A percentile compares a stretch with the other conserved stretches of the same genome.
These are phyloP conservation scores for Wickerhamiella slavikovae DNA, from an alignment of 805 yeast species.

Conservation along the genomic window DNA sequence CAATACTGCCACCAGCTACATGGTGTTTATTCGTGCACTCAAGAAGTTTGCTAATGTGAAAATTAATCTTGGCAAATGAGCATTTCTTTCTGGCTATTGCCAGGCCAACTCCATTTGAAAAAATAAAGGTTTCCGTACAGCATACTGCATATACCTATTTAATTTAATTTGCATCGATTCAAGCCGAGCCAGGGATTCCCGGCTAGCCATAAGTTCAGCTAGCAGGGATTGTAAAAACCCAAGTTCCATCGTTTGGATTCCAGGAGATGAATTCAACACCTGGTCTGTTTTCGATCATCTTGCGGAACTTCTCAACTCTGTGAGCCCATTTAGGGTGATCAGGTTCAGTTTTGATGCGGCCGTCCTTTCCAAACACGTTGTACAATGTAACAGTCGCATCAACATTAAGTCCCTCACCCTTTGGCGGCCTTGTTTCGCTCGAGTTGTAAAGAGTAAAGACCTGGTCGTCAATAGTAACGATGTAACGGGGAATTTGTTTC, in stretches of 20 bases:
- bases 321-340: conserved; percentile 48
- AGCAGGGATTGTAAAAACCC: conserved; percentile 19
- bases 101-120: no score
- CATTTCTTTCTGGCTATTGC: no score
- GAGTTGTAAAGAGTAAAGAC: conserved; percentile 58
- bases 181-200: no score
- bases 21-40: conserved; percentile 41
- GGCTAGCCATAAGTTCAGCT: no score
- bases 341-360: conserved; percentile 55
- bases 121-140: neutral
- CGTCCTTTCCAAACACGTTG: conserved; percentile 62
- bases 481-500: conserved; percentile 41
- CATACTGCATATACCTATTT: neutral
- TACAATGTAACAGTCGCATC: conserved; percentile 54
- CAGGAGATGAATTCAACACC: conserved; percentile 51
- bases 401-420: conserved; percentile 70
- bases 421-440: conserved; percentile 33
- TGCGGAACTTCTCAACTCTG: conserved; percentile 38
- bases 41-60: conserved; percentile 49
- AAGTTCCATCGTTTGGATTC: conserved; percentile 40
- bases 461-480: conserved; percentile 39
- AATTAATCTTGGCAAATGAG: conserved; percentile 68
- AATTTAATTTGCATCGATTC: no score
- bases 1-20: conserved; percentile 55
- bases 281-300: conserved; percentile 31